Percentiles rank a stretch among this genome's conserved stretches.
These are phyloP conservation scores for Jatropha curcas DNA, from an alignment of 345 rosid species.

Conservation along the genomic window DNA sequence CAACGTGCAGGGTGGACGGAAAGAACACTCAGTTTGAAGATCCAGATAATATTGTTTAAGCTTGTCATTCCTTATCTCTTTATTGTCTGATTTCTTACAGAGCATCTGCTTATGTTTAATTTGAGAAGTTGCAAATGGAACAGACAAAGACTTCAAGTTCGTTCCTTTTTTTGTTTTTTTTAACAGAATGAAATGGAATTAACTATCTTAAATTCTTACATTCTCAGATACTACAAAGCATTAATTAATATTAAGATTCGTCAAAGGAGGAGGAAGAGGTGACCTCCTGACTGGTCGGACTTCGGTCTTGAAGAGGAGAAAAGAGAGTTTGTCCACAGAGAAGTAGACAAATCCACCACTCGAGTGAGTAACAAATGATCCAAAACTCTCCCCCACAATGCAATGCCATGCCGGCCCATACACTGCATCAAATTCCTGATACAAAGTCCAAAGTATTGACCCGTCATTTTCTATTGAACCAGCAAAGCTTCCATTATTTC, in stretches of 20 bases:
- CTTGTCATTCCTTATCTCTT: no score
- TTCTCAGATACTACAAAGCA: no score
- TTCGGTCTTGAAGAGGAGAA: slow-evolving; percentile 69
- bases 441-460: background rate
- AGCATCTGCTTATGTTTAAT: no score
- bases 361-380: slow-evolving; percentile 46
- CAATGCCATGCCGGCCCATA: slow-evolving; percentile 59
- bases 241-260: slow-evolving; percentile 13
- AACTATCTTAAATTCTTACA: no score
- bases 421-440: slow-evolving; percentile 40
- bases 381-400: slow-evolving; percentile 45
- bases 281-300: slow-evolving; percentile 35
- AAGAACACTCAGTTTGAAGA: no score
- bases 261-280: slow-evolving; percentile 12
- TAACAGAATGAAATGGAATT: no score
- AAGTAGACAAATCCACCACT: slow-evolving; percentile 44
- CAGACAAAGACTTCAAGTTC: no score
- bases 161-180: no score
- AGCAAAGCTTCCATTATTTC: background rate
- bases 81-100: no score
- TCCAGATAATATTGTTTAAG: no score
- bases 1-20: no score
- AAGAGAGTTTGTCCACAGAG: slow-evolving; percentile 43
- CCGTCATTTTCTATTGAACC: background rate
- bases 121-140: no score